These are phyloP conservation scores for Haematococcus sp. DNA, from an alignment of 139 green algal species.

Conservation along the genomic window DNA sequence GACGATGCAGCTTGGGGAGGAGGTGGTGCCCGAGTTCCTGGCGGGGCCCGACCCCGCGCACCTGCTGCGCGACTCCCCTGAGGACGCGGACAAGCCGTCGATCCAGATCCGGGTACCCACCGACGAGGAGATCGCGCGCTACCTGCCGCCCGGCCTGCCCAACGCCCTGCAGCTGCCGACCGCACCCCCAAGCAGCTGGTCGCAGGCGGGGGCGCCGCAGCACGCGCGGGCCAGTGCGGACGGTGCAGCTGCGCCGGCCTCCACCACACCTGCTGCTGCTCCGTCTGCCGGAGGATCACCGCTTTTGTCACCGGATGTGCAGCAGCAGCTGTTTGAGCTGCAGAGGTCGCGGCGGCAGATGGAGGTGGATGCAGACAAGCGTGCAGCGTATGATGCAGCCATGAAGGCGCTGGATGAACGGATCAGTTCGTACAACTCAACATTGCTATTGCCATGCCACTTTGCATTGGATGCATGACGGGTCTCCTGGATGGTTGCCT, in stretches of 20 bases:
- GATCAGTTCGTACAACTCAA: slow-evolving; percentile 17
- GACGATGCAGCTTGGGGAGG: slow-evolving; percentile 9
- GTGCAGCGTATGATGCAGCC: background rate
- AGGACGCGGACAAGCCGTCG: slow-evolving; percentile 36
- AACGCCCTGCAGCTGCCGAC: background rate
- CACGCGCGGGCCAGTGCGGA: too few species aligned
- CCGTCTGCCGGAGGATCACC: background rate
- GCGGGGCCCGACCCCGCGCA: slow-evolving; percentile 22
- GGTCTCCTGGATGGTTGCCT: too few species aligned
- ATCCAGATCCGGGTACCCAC: slow-evolving; percentile 18
- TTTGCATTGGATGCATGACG: slow-evolving; percentile 10
- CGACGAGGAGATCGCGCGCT: slow-evolving; percentile 25
- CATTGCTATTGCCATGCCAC: slow-evolving; percentile 21
- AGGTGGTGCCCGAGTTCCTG: slow-evolving; percentile 26
- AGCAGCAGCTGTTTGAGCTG: slow-evolving; percentile 9
- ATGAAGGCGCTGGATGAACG: background rate
- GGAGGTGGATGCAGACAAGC: slow-evolving; percentile 20
- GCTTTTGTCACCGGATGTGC: background rate
- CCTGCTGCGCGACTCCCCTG: slow-evolving; percentile 23
- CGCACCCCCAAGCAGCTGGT: background rate
- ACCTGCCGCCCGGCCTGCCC: slow-evolving; percentile 15
- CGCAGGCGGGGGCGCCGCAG: background rate
- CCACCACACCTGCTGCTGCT: background rate
- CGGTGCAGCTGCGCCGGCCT: background rate
- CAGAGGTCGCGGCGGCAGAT: slow-evolving; percentile 11